phyloP scores from a whole-genome alignment of 116 monocot genomes.

The Trichopus zeylanicus region DNA sequence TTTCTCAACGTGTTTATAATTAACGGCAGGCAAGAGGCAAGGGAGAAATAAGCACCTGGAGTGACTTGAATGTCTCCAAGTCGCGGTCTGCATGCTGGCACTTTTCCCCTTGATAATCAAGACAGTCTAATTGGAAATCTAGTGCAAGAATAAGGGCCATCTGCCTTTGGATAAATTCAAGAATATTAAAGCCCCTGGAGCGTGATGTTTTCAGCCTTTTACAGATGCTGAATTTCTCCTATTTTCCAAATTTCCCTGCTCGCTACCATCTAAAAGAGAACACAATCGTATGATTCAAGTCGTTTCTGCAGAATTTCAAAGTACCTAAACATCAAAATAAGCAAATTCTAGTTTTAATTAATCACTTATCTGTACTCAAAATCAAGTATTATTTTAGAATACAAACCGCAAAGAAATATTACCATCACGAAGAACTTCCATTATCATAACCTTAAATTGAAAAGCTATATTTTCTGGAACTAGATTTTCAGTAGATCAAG shows the following conservation, averaged over 20 bases:
- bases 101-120: constrained; percentile 62
- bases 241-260: constrained; percentile 68
- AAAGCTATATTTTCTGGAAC: too few relatives aligned
- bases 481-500: too few relatives aligned
- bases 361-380: neutral
- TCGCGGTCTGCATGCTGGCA: constrained; percentile 93
- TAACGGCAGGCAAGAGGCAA: neutral
- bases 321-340: constrained; percentile 38
- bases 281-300: constrained; percentile 73
- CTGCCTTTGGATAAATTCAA: constrained; percentile 82
- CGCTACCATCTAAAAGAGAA: constrained; percentile 87
- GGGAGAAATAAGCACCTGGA: constrained; percentile 50
- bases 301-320: constrained; percentile 63
- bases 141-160: constrained; percentile 76
- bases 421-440: too few relatives aligned
- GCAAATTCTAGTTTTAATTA: neutral
- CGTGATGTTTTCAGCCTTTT: constrained; percentile 55
- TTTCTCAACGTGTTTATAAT: too few relatives aligned
- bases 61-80: constrained; percentile 72
- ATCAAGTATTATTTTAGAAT: too few relatives aligned
- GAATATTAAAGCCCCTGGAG: constrained; percentile 63
- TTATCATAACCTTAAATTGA: too few relatives aligned
- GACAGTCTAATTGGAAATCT: constrained; percentile 88
- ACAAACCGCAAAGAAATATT: too few relatives aligned
- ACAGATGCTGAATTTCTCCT: constrained; percentile 26